Base-by-base conservation (phyloP, 345 rosid genomes). In the Pistacia integerrima region DNA sequence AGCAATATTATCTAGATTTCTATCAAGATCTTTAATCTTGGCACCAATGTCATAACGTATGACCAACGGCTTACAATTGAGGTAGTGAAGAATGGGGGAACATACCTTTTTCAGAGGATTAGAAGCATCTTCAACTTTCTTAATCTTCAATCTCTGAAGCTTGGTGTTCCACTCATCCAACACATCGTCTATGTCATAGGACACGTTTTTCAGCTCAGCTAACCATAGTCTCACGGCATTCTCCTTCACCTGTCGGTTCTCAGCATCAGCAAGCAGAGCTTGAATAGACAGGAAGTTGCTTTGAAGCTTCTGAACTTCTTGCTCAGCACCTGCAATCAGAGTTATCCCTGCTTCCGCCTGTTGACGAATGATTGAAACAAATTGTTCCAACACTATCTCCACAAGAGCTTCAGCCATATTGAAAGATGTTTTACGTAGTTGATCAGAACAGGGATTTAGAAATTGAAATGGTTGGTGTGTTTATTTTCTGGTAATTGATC, bases 101-200 rank as follows among this genome's bases (percentile, higher is more conserved):
- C 46, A 1, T 28, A 72, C 75, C 57, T 46, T 59, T 20, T 12
- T 60, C 46, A 16, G 14, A 57, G 12, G 4, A 17, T 44, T 46
- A 36, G 58, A 44, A 72, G 18, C 67, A 46, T 60, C 16, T 46
- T 46, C 67, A 60, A 1, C n/a, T 35, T 55, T 38, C 61, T 4
- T 11, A 12, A 33, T 18, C 0, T 11, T 28, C 1, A 54, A 11
- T 35, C 55, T 70, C 63, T 4, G 30, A 35, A 70, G 5, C 0
- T 10, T 44, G 4, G 73, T 70, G 62, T 55, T 70, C 75, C 75
- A 60, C 44, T 60, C 28, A 48, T 59, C 75, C 30, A 72, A 11
- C 46, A 72, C 28, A 1, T 17, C 75, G 0, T 72, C 28, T 0
- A 72, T 10, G 18, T 60, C 58, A 28, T 60, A 60, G 18, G 28